Conservation (phyloP, 2,329 filamentous ascomycete genomes). For the Botrytis squamosa region DNA sequence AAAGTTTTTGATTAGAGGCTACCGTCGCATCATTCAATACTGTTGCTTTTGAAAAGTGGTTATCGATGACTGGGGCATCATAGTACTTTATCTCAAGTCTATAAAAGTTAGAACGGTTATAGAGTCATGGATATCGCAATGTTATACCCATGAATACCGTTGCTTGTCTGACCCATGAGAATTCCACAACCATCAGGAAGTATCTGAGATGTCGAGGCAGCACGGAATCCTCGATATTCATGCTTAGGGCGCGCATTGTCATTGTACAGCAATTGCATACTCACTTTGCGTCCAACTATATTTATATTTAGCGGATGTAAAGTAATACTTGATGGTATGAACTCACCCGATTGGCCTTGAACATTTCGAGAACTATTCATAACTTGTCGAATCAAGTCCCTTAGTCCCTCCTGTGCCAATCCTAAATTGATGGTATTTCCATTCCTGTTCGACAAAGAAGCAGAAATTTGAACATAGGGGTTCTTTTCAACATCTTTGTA, state of each 20-base stretch:
- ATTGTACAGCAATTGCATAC: conserved; percentile 29
- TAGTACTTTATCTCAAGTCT: conserved; percentile 11
- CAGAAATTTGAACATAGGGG: conserved; percentile 4
- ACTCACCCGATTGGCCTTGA: conserved; percentile 1
- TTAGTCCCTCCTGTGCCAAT: conserved; percentile 19
- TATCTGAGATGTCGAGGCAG: conserved; percentile 21
- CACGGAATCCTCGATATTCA: conserved; percentile 28
- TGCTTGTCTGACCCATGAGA: not conserved
- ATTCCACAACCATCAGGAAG: conserved; percentile 21
- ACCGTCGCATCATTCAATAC: not conserved
- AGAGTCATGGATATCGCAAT: not conserved
- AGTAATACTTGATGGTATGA: not conserved
- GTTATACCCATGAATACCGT: conserved; percentile 8
- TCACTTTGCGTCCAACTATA: conserved; percentile 21
- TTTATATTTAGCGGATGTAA: not conserved
- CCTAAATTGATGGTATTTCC: conserved; percentile 3
- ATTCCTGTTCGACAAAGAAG: conserved; percentile 1
- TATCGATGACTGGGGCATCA: not conserved
- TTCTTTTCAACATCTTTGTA: conserved; percentile 24
- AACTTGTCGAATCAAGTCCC: conserved; percentile 9
- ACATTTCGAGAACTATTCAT: not conserved
- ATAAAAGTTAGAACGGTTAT: not conserved
- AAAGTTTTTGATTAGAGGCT: not conserved
- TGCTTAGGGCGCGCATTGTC: conserved; percentile 25
- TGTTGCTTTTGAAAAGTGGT: not conserved